A percentile compares a stretch with the other conserved stretches of the same genome.
phyloP scores from a whole-genome alignment of 768 basidiomycete genomes.

The Tylopilus balloui region DNA sequence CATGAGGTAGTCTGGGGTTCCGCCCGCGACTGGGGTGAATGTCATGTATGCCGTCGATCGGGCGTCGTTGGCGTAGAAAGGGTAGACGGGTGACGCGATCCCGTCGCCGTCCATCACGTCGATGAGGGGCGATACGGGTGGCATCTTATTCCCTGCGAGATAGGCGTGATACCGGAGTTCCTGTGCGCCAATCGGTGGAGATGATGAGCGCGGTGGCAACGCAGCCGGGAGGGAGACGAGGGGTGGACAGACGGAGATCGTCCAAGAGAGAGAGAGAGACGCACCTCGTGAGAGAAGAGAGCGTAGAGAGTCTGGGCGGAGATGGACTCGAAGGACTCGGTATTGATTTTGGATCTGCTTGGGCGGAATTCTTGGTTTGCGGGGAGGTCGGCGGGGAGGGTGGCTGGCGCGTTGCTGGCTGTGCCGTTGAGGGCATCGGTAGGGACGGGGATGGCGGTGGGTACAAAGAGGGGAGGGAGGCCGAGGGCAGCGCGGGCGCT shows the following conservation, averaged over 20 bases:
- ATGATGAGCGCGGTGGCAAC: constrained; percentile 12
- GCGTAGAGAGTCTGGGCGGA: constrained; percentile 34
- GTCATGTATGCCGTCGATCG: constrained; percentile 22
- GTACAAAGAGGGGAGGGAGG: constrained; percentile 50
- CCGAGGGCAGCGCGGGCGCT: constrained; percentile 41
- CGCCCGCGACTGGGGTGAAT: constrained; percentile 3
- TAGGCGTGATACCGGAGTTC: constrained; percentile 44
- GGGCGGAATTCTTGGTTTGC: constrained; percentile 26
- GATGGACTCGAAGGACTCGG: constrained; percentile 37
- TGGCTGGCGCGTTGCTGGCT: constrained; percentile 1
- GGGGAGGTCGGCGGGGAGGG: constrained; percentile 17
- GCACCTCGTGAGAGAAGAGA: constrained; percentile 41
- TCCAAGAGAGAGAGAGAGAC: too few species aligned
- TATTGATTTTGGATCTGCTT: constrained; percentile 10
- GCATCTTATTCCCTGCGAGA: constrained; percentile 14
- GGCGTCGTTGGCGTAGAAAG: constrained; percentile 27
- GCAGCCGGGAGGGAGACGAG: background rate
- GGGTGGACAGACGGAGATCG: too few species aligned
- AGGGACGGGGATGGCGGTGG: constrained; percentile 27
- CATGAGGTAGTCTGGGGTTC: constrained; percentile 32
- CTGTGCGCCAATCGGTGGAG: constrained; percentile 27
- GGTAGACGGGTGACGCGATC: background rate
- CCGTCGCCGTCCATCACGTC: constrained; percentile 1
- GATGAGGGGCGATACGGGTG: constrained; percentile 1
- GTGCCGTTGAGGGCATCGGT: background rate